Base-by-base conservation (phyloP, 1,284 basidiomycete species). In the Malassezia globosa region DNA sequence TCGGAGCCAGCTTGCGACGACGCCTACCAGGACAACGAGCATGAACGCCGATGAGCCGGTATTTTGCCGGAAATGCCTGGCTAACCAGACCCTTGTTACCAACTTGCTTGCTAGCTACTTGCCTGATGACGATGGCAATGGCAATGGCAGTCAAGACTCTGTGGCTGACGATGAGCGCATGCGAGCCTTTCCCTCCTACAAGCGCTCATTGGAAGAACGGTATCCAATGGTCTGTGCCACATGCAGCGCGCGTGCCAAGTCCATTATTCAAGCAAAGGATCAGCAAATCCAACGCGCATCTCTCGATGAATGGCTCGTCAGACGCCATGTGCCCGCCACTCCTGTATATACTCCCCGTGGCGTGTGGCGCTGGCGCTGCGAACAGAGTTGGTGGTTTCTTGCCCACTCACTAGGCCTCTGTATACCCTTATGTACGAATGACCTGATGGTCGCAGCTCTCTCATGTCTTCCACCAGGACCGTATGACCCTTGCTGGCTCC, bases 41-140 rank as follows among this genome's bases (percentile, higher is more conserved):
- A n/a, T n/a, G n/a, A n/a, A n/a, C n/a, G n/a, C n/a, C n/a, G n/a
- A n/a, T n/a, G n/a, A n/a, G n/a, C 18, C 48, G 16, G 22, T 46
- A 2, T 67, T 67, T 39, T 67, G 64, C 45, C 61, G 63, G 42
- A 58, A 56, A 4, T 67, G 64, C 40, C 55, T 56, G 24, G 65
- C 63, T 8, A 65, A 67, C 44, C 64, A 67, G 39, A 56, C 60
- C 10, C 48, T 67, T 18, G 57, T 56, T 4, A 45, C 64, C 31
- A 60, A 61, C 37, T 49, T 67, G 50, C 53, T 67, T 11, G 56
- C 64, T 8, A 58, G 63, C 48, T 63, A 64, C 38, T 45, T 65
- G 7, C 51, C 58, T 0, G 53, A 57, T 26, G 61, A 63, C 22
- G 46, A 53, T 2, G 51, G 54, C 38, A 45, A 55, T 14, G n/a